These are phyloP conservation scores for Boletellus ananiceps DNA, from an alignment of 768 basidiomycete species.

Conservation along the genomic window DNA sequence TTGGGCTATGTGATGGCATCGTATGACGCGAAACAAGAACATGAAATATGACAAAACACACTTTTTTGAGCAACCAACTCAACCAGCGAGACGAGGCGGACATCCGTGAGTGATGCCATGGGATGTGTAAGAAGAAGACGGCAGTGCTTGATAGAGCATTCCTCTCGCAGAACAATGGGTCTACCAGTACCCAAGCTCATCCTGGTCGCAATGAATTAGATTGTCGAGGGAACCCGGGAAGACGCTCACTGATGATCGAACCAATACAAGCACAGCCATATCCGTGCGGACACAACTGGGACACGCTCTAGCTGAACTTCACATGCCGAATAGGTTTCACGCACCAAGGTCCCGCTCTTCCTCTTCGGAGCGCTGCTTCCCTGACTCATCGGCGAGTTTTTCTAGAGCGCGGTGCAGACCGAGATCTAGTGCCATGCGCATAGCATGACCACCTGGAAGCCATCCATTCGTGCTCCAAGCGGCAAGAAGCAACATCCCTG, in stretches of 20 bases:
- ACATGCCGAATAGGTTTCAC: conserved; percentile 10
- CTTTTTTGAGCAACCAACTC: conserved; percentile 92
- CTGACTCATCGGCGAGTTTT: conserved; percentile 73
- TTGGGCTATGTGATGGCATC: conserved; percentile 53
- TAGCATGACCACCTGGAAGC: conserved; percentile 92
- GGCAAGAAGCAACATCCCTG: conserved; percentile 87
- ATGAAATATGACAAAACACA: conserved; percentile 32
- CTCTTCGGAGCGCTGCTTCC: conserved; percentile 65
- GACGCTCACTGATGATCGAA: conserved; percentile 85
- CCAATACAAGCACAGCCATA: conserved; percentile 95
- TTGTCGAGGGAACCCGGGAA: not conserved
- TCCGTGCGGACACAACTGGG: conserved; percentile 83
- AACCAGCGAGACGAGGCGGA: conserved; percentile 80
- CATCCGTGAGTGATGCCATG: conserved; percentile 87
- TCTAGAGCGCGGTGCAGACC: conserved; percentile 90
- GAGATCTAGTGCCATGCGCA: conserved; percentile 94
- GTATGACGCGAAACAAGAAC: not conserved
- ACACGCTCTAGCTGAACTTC: conserved; percentile 2
- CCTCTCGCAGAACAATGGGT: conserved; percentile 85
- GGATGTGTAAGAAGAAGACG: conserved; percentile 77
- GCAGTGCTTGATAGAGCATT: conserved; percentile 81
- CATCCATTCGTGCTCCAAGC: conserved; percentile 95
- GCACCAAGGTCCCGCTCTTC: conserved; percentile 84
- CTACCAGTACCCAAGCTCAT: conserved; percentile 91
- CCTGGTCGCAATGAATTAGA: conserved; percentile 37